Evolutionary conservation across 192 early-diverging fungal species (phyloP), one percentile per base, ranked within the genome.

Genomic region (Bifiguratus adelaidae): DNA sequence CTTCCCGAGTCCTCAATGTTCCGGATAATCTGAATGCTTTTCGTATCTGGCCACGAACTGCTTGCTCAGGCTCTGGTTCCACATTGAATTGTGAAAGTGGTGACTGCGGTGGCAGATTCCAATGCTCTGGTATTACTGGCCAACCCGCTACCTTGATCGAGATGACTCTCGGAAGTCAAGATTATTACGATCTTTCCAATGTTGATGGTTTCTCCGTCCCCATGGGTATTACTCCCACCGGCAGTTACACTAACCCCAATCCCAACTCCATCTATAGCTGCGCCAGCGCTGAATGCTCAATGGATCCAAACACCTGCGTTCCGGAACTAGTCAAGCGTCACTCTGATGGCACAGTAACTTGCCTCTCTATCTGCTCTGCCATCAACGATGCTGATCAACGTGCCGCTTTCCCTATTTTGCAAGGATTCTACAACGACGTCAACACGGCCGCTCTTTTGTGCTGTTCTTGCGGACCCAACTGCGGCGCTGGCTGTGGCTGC

Each of bases 161-260:
- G 32, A 33, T 33, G 32, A 33, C 32, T 33, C 32, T 33, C 8
- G 8, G n/a, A n/a, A 9, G 8, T 8, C 32, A 33, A 33, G 43
- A 42, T 2, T 53, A 47, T 20, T 63, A 63, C 34, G 61, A 63
- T 38, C 47, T 63, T 2, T 58, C 55, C 9, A 37, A 56, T 19
- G 61, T 63, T 0, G 50, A 63, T 30, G 61, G 61, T 8, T 63
- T 25, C 22, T 57, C 56, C 26, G 12, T 63, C 2, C 51, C 61
- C 18, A 47, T 63, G 20, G 3, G 12, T 8, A 48, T 63, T 7
- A 13, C 38, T n/a, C 55, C 55, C 23, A 13, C 36, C 1, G 45
- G 32, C n/a, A n/a, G 32, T n/a, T 33, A 8, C 8, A 8, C 8
- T 8, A n/a, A 9, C 32, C 8, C 8, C 32, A 33, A 33, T n/a